Evolutionary conservation across 495 filamentous ascomycete species (phyloP), one percentile per base, ranked within the genome.

Genomic region (Neurospora sp.): DNA sequence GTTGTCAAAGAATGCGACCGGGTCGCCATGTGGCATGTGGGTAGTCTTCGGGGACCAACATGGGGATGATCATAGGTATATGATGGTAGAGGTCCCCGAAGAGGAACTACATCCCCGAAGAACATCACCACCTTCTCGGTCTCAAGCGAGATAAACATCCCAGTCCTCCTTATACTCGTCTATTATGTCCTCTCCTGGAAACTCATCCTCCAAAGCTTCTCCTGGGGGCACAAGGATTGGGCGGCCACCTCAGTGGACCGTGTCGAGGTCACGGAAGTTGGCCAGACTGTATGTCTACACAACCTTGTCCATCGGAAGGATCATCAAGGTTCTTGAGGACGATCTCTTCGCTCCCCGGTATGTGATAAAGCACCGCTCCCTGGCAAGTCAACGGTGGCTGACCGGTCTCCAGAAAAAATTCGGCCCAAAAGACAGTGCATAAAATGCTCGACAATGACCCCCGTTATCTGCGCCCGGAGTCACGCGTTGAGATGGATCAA

Each of bases 391-490:
- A 41, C 23, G 18, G 2, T 5, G 23, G 70, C 76, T 79, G 72
- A 73, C 60, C 35, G 37, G 39, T 44, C 7, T 14, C 11, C 41
- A 86, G 84, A n/a, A 80, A 81, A 75, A 84, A 85, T 72, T 85
- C 84, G 39, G 84, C 84, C 16, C 84, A 86, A 72, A 86, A 86
- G 73, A 84, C 82, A 40, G 82, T 85, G 49, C 83, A 86, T 41
- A 79, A 78, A 42, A 81, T 84, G 75, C 79, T 86, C 35, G 84
- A 84, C 62, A 84, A 86, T 69, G 84, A 86, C 38, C 82, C 84
- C 39, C 82, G 84, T 12, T 85, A 83, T 77, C 79, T 86, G 27
- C 80, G 84, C n/a, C 84, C 84, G 0, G 84, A 82, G 71, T 82
- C 82, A 20, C 80, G 84, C 18, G 74, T 79, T 5, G 84, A 86